phyloP scores from a whole-genome alignment of 495 filamentous ascomycete species.

The Penicillium paxilli region DNA sequence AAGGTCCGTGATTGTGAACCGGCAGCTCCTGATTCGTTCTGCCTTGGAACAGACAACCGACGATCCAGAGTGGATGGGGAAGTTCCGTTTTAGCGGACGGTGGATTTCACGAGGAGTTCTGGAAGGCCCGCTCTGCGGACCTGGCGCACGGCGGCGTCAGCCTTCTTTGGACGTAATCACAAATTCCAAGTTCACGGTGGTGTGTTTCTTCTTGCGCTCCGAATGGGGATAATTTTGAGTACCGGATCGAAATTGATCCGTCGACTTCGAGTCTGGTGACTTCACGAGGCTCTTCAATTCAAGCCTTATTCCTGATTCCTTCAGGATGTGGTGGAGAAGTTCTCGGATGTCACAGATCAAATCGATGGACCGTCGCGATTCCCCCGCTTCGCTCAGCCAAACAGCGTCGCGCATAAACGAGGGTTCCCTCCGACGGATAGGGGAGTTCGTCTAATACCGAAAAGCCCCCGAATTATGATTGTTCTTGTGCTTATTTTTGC shows the following conservation, averaged over 20 bases:
- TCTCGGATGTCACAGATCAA: neutral
- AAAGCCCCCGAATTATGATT: no score
- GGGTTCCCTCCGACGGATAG: neutral
- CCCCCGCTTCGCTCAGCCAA: slow-evolving; percentile 15
- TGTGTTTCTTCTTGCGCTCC: no score
- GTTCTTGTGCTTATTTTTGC: no score
- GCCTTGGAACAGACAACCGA: neutral
- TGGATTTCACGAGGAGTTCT: neutral
- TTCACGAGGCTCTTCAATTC: no score
- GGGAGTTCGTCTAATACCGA: neutral
- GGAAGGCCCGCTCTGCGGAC: neutral
- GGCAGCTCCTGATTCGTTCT: slow-evolving; percentile 6
- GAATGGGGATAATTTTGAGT: no score
- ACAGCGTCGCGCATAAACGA: slow-evolving; percentile 1
- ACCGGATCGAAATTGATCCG: no score
- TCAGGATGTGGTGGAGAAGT: slow-evolving; percentile 4
- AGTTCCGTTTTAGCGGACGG: neutral
- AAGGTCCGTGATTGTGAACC: slow-evolving; percentile 5
- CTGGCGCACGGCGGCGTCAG: neutral
- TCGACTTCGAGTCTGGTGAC: no score
- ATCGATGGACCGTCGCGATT: slow-evolving; percentile 19
- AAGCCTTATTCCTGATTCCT: no score
- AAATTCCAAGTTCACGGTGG: no score
- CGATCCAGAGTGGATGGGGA: neutral
- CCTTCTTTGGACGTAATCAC: neutral